These are phyloP conservation scores for Hyaloperonospora brassicae DNA, from an alignment of 352 stramenopile species.

Conservation along the genomic window DNA sequence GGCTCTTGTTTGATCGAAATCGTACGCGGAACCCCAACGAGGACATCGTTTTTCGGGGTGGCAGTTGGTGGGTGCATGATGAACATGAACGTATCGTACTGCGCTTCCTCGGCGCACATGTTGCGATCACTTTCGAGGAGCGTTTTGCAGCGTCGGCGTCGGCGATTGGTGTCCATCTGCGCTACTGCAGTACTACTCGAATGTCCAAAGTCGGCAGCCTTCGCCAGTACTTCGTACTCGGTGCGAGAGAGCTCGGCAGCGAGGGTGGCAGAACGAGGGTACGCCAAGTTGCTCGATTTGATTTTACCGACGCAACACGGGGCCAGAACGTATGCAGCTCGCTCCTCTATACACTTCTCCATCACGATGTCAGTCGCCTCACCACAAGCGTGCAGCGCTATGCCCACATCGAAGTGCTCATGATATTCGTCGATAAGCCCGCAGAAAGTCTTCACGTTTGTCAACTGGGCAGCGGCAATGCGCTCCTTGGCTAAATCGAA, in stretches of 20 bases:
- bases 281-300: constrained; percentile 50
- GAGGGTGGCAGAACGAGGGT: constrained; percentile 51
- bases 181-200: constrained; percentile 31
- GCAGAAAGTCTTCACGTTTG: constrained; percentile 70
- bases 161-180: constrained; percentile 38
- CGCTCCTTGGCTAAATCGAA: constrained; percentile 42
- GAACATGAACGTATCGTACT: constrained; percentile 66
- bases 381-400: constrained; percentile 73
- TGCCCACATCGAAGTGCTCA: constrained; percentile 64
- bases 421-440: constrained; percentile 66
- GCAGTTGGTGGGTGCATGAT: constrained; percentile 65
- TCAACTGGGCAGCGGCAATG: constrained; percentile 45
- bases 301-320: constrained; percentile 81
- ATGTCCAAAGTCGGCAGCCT: constrained; percentile 71
- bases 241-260: constrained; percentile 34
- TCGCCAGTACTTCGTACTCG: constrained; percentile 73
- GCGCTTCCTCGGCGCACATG: constrained; percentile 37
- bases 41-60: constrained; percentile 79
- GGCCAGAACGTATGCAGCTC: constrained; percentile 64
- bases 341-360: constrained; percentile 52
- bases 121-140: constrained; percentile 77
- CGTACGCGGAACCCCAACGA: constrained; percentile 51
- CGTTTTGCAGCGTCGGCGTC: constrained; percentile 68
- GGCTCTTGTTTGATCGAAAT: constrained; percentile 2
- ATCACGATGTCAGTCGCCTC: constrained; percentile 80